Percentiles rank a stretch among this genome's conserved stretches.
These are phyloP conservation scores for Jimgerdemannia flammicorona DNA, from an alignment of 192 early-diverging fungal species.

Conservation along the genomic window DNA sequence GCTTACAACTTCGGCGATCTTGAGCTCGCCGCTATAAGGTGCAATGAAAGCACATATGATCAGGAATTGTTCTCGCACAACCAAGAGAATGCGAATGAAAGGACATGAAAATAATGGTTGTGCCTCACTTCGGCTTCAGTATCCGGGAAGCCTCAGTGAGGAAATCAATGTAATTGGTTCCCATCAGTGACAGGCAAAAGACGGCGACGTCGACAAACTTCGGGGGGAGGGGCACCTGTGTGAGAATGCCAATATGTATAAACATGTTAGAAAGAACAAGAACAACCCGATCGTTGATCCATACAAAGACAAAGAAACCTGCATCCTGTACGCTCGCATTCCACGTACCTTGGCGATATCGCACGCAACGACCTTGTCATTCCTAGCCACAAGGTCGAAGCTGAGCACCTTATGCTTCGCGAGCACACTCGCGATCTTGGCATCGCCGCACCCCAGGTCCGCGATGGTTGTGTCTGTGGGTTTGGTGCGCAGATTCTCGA, in stretches of 20 bases:
- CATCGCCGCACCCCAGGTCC: conserved; percentile 97
- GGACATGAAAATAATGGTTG: not conserved
- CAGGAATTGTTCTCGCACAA: too few relatives aligned
- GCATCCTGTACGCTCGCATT: conserved; percentile 1
- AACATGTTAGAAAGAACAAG: too few relatives aligned
- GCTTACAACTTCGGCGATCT: conserved; percentile 93
- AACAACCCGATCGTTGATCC: too few relatives aligned
- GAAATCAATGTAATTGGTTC: conserved; percentile 92
- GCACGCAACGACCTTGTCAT: conserved; percentile 79
- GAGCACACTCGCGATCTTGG: conserved; percentile 71
- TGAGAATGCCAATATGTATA: not conserved
- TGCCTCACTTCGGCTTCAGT: conserved; percentile 63
- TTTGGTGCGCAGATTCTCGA: conserved; percentile 54
- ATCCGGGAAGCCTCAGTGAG: conserved; percentile 86
- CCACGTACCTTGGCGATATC: conserved; percentile 78
- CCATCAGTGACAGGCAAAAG: conserved; percentile 96
- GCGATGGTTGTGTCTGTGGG: conserved; percentile 63
- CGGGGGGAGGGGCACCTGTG: conserved; percentile 62
- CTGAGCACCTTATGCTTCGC: conserved; percentile 68
- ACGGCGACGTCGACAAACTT: conserved; percentile 75
- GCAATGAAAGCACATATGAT: not conserved
- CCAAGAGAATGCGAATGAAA: too few relatives aligned
- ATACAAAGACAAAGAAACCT: conserved; percentile 12
- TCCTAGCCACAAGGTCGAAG: conserved; percentile 85
- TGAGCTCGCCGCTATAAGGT: conserved; percentile 70